These are phyloP conservation scores for Diplodia seriata DNA, from an alignment of 2,329 filamentous ascomycete genomes.

Conservation along the genomic window DNA sequence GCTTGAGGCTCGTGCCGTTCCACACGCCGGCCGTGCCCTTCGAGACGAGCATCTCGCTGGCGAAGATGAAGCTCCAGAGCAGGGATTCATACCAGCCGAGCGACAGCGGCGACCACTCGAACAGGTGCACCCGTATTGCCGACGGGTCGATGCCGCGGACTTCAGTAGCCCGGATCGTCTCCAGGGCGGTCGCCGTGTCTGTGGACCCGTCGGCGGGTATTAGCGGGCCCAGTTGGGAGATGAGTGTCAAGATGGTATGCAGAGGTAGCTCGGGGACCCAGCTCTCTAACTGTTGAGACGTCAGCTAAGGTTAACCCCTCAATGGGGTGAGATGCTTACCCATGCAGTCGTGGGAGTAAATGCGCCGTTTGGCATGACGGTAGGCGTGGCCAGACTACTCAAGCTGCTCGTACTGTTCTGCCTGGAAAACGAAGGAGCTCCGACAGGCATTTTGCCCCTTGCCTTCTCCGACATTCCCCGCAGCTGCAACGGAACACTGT, in stretches of 20 bases:
- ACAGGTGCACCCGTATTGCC: conserved; percentile 80
- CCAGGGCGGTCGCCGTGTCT: conserved; percentile 49
- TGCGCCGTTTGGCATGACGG: conserved; percentile 62
- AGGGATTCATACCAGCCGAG: conserved; percentile 96
- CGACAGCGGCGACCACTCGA: conserved; percentile 90
- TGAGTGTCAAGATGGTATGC: conserved; percentile 81
- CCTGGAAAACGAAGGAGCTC: conserved; percentile 80
- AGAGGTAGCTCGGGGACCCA: conserved; percentile 93
- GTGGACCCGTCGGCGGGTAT: conserved; percentile 56
- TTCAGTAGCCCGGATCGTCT: conserved; percentile 65
- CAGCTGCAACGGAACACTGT: conserved; percentile 80
- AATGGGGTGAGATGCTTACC: conserved; percentile 51
- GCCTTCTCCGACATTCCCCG: conserved; percentile 98
- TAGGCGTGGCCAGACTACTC: conserved; percentile 66
- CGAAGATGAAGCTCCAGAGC: conserved; percentile 92
- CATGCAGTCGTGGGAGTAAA: conserved; percentile 84
- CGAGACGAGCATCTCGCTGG: conserved; percentile 84
- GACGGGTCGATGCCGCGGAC: conserved; percentile 77
- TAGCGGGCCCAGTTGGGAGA: conserved; percentile 65
- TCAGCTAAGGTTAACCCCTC: conserved; percentile 36
- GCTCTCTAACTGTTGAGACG: conserved; percentile 72
- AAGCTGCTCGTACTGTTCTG: conserved; percentile 90
- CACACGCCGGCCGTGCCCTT: conserved; percentile 91
- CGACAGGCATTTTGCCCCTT: conserved; percentile 90
- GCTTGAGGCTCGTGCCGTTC: conserved; percentile 86